phyloP scores from a whole-genome alignment of 768 basidiomycete genomes.

The Boletus reticuloceps region DNA sequence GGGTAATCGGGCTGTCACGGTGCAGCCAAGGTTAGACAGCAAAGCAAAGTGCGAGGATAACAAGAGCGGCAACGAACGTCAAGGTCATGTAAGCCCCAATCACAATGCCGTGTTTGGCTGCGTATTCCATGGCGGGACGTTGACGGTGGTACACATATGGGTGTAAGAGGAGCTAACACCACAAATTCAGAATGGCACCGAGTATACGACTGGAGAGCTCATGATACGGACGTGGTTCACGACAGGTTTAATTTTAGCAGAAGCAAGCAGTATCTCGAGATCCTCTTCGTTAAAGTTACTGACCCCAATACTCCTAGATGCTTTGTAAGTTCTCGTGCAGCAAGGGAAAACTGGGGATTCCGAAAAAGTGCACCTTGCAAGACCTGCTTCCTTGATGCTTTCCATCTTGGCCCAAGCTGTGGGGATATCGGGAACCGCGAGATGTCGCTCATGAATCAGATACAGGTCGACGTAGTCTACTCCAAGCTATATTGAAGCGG shows the following conservation, averaged over 20 bases:
- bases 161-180: constrained; percentile 60
- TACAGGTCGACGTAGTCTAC: constrained; percentile 68
- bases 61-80: constrained; percentile 38
- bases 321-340: neutral
- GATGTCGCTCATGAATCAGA: constrained; percentile 58
- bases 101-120: constrained; percentile 55
- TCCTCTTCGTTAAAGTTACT: constrained; percentile 63
- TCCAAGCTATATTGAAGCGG: constrained; percentile 45
- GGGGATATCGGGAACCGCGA: constrained; percentile 57
- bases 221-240: constrained; percentile 61
- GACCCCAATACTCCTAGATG: constrained; percentile 63
- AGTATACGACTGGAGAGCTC: neutral
- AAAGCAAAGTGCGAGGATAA: neutral
- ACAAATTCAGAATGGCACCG: neutral
- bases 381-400: constrained; percentile 52
- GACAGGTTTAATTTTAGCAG: constrained; percentile 61
- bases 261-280: constrained; percentile 52
- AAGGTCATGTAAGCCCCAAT: constrained; percentile 73
- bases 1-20: constrained; percentile 54
- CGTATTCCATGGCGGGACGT: constrained; percentile 55
- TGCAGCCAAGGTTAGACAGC: neutral
- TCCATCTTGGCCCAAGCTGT: constrained; percentile 67
- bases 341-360: neutral
- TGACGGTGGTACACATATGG: constrained; percentile 65
- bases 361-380: constrained; percentile 46